Base-by-base conservation (phyloP, 192 early-diverging fungal species). In the Podila horticola region DNA sequence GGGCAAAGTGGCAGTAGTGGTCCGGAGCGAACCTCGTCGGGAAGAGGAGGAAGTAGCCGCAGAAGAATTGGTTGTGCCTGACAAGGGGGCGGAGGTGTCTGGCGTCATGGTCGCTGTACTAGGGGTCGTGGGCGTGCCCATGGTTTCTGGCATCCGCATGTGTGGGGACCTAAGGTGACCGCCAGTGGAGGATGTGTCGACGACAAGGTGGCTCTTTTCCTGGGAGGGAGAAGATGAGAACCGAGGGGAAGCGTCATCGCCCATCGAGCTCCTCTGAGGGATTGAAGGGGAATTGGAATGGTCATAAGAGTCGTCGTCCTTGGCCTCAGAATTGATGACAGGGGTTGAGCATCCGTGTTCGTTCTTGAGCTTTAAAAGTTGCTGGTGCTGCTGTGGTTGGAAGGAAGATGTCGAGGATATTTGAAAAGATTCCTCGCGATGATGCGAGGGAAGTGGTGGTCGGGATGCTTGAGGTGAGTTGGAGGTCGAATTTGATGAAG, bases 371-470 rank as follows among this genome's bases (percentile, higher is more conserved):
- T 81, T 69, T 10, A 81, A 58, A 10, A 79, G 52, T n/a, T 79
- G 75, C 19, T 79, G 75, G 29, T 66, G 69, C 22, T 75, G 74
- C 22, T 75, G 73, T 12, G 74, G 74, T 22, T 72, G 70, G 52
- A 57, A 71, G 26, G 62, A 58, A 5, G 60, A 15, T 29, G 69
- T 64, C 22, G 68, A 77, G 11, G 64, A n/a, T 69, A 52, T 50
- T 24, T 77, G 62, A n/a, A 61, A 62, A 7, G 11, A 20, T 48
- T 77, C 75, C 0, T 22, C 22, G 31, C 71, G 51, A 58, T 26
- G 64, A 8, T 33, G 30, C 31, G 31, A 59, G 11, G 22, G 34
- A 50, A 19, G 5, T 71, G 52, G 24, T 71, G 75, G n/a, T 79
- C 69, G 29, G 36, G 69, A 24, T 75, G 74, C 30, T 9, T 75